These are phyloP conservation scores for Carex myosuroides DNA, from an alignment of 176 grass and related monocot species.

Conservation along the genomic window DNA sequence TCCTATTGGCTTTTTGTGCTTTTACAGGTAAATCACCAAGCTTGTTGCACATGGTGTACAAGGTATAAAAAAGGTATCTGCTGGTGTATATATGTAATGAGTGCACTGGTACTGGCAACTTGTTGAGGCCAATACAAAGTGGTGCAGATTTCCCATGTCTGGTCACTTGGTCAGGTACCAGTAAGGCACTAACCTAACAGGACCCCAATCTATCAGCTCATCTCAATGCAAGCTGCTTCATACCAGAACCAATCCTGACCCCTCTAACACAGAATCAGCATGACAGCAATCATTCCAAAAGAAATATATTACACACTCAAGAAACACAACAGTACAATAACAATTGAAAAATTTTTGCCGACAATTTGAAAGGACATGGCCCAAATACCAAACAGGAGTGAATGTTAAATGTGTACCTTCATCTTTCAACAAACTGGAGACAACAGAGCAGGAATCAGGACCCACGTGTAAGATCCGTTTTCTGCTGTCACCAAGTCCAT, in stretches of 20 bases:
- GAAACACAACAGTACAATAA: neutral
- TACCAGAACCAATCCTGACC: neutral
- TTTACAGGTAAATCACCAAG: neutral
- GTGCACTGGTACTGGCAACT: neutral
- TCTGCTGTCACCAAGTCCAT: slow-evolving; percentile 39
- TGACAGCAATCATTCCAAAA: neutral
- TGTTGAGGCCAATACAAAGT: neutral
- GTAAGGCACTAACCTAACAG: neutral
- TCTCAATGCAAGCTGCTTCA: neutral
- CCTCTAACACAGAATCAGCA: neutral
- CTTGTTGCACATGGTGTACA: neutral
- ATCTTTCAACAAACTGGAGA: slow-evolving; percentile 84
- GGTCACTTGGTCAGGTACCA: neutral
- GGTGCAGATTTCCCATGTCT: neutral
- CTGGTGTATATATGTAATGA: neutral
- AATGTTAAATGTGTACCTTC: slow-evolving; percentile 16
- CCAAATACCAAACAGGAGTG: neutral
- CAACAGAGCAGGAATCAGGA: slow-evolving; percentile 74
- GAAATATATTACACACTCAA: neutral
- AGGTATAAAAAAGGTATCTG: neutral
- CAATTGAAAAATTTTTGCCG: neutral
- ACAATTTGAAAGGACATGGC: neutral
- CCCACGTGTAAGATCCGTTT: slow-evolving; percentile 80
- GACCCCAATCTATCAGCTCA: neutral
- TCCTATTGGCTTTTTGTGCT: neutral